Evolutionary conservation across 116 monocot genomes (phyloP).

Genomic region (Dioscorea cayenensis): DNA sequence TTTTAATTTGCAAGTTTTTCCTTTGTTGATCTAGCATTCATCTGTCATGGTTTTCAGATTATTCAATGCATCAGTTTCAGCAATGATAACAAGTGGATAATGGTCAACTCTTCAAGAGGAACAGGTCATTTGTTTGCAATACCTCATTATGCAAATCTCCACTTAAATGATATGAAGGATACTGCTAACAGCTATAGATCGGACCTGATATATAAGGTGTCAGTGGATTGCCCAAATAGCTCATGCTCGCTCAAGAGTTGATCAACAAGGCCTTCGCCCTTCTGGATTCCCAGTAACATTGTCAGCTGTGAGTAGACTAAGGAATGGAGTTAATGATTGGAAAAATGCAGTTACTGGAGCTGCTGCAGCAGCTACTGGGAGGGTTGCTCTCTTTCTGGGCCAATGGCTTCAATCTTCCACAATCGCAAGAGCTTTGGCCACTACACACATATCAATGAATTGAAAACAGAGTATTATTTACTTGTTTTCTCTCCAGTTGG

Average conservation of each 20-base stretch:
- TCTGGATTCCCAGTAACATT: slow-evolving; percentile 54
- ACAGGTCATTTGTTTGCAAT: slow-evolving; percentile 85
- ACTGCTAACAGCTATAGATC: slow-evolving; percentile 10
- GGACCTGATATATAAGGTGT: slow-evolving; percentile 15
- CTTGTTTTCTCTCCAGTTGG: slow-evolving; percentile 90
- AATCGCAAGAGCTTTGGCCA: slow-evolving; percentile 31
- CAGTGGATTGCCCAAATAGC: not conserved
- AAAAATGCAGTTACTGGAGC: slow-evolving; percentile 72
- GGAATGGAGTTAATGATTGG: slow-evolving; percentile 67
- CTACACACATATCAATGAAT: slow-evolving; percentile 20
- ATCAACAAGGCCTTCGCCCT: slow-evolving; percentile 20
- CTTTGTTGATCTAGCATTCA: not conserved
- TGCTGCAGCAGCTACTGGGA: slow-evolving; percentile 76
- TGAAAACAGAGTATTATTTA: slow-evolving; percentile 39
- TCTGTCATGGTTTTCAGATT: slow-evolving; percentile 29
- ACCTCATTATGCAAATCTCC: slow-evolving; percentile 30
- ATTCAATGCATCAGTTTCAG: slow-evolving; percentile 94
- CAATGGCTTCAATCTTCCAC: slow-evolving; percentile 78
- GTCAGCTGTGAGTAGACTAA: slow-evolving; percentile 77
- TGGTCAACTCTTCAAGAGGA: slow-evolving; percentile 85
- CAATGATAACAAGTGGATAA: slow-evolving; percentile 83
- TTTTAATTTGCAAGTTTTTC: slow-evolving; percentile 2
- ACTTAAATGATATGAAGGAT: slow-evolving; percentile 21
- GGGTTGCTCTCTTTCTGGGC: slow-evolving; percentile 53
- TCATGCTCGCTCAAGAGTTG: slow-evolving; percentile 15